Evolutionary conservation across 2,329 filamentous ascomycete genomes (phyloP).

Genomic region (Hymenoscyphus fraxineus): DNA sequence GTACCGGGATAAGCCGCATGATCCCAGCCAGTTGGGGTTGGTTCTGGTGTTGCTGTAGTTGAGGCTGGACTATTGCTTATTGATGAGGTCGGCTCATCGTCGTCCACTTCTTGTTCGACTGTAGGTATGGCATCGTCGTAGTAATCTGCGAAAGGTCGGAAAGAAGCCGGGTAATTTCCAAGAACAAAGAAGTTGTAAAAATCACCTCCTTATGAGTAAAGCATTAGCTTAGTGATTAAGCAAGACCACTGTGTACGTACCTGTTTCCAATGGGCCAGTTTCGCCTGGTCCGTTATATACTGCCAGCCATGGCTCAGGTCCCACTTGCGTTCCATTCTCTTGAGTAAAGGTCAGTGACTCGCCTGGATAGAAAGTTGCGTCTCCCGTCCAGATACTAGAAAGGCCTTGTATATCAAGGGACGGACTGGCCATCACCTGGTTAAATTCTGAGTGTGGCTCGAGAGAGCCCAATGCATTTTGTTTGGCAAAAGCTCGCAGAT

Average conservation of each 20-base stretch:
- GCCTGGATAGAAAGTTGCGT: slow-evolving; percentile 39
- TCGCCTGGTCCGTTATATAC: slow-evolving; percentile 26
- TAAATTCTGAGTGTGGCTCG: slow-evolving; percentile 39
- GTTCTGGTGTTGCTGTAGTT: background rate
- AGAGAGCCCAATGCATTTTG: slow-evolving; percentile 33
- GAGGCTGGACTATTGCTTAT: slow-evolving; percentile 5
- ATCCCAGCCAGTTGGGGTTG: slow-evolving; percentile 35
- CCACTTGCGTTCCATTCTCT: slow-evolving; percentile 37
- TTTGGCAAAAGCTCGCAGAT: slow-evolving; percentile 42
- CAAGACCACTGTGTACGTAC: background rate
- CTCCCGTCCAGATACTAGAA: slow-evolving; percentile 34
- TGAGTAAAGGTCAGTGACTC: slow-evolving; percentile 35
- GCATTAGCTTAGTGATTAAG: too few species aligned
- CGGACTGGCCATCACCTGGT: slow-evolving; percentile 29
- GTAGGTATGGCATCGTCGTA: slow-evolving; percentile 12
- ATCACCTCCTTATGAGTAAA: slow-evolving; percentile 11
- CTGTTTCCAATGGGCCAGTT: slow-evolving; percentile 29
- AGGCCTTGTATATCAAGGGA: slow-evolving; percentile 33
- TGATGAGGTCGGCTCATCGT: background rate
- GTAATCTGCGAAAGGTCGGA: slow-evolving; percentile 20
- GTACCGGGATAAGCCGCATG: slow-evolving; percentile 19
- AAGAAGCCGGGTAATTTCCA: slow-evolving; percentile 14
- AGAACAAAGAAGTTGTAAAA: slow-evolving; percentile 32
- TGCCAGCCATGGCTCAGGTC: slow-evolving; percentile 34
- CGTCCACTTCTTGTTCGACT: background rate